These are phyloP conservation scores for Monosporascus sp. DNA, from an alignment of 2,329 filamentous ascomycete species.

Conservation along the genomic window DNA sequence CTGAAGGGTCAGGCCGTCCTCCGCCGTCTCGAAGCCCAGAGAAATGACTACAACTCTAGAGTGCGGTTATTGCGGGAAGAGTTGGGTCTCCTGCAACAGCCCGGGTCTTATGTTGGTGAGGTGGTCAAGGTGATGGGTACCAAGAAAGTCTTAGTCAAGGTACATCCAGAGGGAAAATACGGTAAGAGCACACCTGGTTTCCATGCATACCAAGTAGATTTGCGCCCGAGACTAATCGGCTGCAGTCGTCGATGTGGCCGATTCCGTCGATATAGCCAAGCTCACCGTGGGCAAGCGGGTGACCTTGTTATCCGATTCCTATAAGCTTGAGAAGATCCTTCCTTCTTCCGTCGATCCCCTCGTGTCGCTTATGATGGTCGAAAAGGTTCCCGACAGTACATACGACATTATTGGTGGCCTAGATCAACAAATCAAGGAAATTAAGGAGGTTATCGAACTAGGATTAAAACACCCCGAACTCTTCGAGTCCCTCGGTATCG, in stretches of 20 bases:
- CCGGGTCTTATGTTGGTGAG: constrained; percentile 95
- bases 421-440: constrained; percentile 99
- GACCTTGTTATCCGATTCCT: constrained; percentile 91
- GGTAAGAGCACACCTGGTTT: constrained; percentile 50
- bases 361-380: constrained; percentile 99
- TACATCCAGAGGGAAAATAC: constrained; percentile 99
- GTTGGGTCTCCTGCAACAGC: constrained; percentile 90
- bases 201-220: background rate
- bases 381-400: constrained; percentile 98
- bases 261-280: constrained; percentile 90
- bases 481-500: constrained; percentile 98
- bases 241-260: constrained; percentile 88
- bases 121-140: constrained; percentile 99
- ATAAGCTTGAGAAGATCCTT: constrained; percentile 98
- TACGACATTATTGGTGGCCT: constrained; percentile 99
- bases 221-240: constrained; percentile 14
- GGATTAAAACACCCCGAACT: constrained; percentile 97
- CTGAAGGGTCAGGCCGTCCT: constrained; percentile 96
- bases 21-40: constrained; percentile 90
- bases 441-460: constrained; percentile 99
- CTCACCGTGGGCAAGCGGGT: constrained; percentile 97
- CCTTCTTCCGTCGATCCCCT: constrained; percentile 97
- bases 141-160: constrained; percentile 98
- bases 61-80: constrained; percentile 93
- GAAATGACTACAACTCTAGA: constrained; percentile 98